Base-by-base conservation (phyloP, 2,329 filamentous ascomycete genomes). In the Sphaceloma murrayae region DNA sequence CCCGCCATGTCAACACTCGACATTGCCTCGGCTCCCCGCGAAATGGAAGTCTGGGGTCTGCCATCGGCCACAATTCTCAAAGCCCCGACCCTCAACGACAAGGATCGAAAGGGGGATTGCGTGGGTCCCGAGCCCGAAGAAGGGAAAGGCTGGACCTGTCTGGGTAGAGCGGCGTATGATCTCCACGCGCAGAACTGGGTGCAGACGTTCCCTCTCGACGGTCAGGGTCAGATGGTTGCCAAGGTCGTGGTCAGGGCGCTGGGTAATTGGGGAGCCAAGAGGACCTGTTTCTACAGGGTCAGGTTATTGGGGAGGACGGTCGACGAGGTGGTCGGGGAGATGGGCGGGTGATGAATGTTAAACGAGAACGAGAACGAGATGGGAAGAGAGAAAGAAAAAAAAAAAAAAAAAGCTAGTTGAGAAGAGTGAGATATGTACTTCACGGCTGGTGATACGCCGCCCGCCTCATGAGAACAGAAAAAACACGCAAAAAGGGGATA, bases 201-300 rank as follows among this genome's bases (percentile, higher is more conserved):
- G 14, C 67, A 70, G 53, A 62, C 57, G 1, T 65, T 65, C 36
- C 50, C 58, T 7, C 52, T 68, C 16, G 56, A 57, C 21, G 57
- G 54, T n/a, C 31, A 44, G 26, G 47, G 54, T 10, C 33, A 47
- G 11, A 53, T 58, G 4, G 56, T 64, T 11, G 52, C 55, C 14
- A 60, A 58, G 34, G 54, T 62, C 16, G 56, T 67, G 24, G 51
- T 70, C 22, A 56, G 66, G 10, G 64, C 67, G 3, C 52, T 52
- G 8, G 57, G 53, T 40, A 72, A 69, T 48, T 69, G 64, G 62
- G 68, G 67, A 26, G 38, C 44, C 16, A 56, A 62, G 16, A 61
- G 62, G 49, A 69, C 68, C 9, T 72, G 68, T 49, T 42, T 70
- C 24, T 72, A 72, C 50, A 60, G 68, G 9, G 49, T 70, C 21